Evolutionary conservation across 768 basidiomycete species (phyloP), one percentile per base, ranked within the genome.

Genomic region (Psilocybe azurescens): DNA sequence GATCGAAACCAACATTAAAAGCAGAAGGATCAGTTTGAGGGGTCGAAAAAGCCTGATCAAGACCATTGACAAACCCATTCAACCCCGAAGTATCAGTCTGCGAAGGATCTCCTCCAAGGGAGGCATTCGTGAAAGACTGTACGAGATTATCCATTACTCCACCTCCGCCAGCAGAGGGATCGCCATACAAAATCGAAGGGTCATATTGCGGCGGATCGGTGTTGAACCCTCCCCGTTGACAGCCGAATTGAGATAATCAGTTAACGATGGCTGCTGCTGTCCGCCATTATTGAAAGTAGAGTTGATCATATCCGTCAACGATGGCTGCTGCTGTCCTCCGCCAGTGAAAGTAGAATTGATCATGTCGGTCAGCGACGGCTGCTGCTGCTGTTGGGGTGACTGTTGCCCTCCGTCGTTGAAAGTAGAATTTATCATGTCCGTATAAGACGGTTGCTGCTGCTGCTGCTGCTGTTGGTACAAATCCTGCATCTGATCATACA

Each of bases 71-170:
- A 16, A 65, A 52, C 8, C 59, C 61, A 36, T 53, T 56, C 28
- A 67, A 49, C 20, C 65, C 67, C 16, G 61, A 61, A 11, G 57
- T 52, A 46, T 60, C 65, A 3, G 56, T 47, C 9, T 62, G 61
- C 32, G 33, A 41, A 44, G 57, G 48, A 11, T 57, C 63, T 29
- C 55, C 53, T 18, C 53, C 53, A 13, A 55, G 58, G n/a, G 47
- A 38, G 13, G 5, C 55, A 44, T 53, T 60, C n/a, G 53, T 32
- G 16, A 65, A 58, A n/a, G 55, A 54, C 48, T 67, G 66, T 9
- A 32, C 24, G 18, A 67, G 58, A 24, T 24, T 55, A 54, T 53
- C 50, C 6, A 65, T 20, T 14, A 62, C 24, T 7, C 51, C 50
- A 24, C 58, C 61, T n/a, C 54, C 57, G 10, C 51, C 50, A 6